Evolutionary conservation across 345 rosid genomes (phyloP).

Genomic region (Hirschfeldia incana): DNA sequence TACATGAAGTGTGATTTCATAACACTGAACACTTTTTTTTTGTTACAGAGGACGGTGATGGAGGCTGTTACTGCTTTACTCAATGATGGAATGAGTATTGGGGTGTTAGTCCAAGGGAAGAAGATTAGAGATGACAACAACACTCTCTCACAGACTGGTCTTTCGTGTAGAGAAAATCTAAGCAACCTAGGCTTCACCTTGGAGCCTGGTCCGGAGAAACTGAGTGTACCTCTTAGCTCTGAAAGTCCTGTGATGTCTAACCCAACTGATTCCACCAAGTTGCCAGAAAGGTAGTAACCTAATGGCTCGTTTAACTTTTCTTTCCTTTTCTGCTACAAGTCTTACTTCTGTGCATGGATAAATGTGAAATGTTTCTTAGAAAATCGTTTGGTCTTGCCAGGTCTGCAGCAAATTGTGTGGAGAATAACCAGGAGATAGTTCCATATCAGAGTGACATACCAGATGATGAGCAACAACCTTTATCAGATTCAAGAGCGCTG

Average conservation of each 20-base stretch:
- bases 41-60: constrained; percentile 67
- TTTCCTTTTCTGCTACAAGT: neutral
- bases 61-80: constrained; percentile 82
- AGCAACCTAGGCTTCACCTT: constrained; percentile 73
- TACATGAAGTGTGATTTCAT: constrained; percentile 9
- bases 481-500: constrained; percentile 59
- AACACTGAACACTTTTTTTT: constrained; percentile 1
- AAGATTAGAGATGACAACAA: constrained; percentile 83
- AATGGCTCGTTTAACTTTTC: constrained; percentile 8
- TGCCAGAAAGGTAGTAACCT: constrained; percentile 49
- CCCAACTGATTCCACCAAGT: constrained; percentile 40
- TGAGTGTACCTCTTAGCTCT: constrained; percentile 43
- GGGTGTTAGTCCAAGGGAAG: constrained; percentile 81
- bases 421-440: constrained; percentile 47
- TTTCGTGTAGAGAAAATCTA: constrained; percentile 61
- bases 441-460: constrained; percentile 45
- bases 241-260: constrained; percentile 46
- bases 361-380: constrained; percentile 21
- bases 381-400: constrained; percentile 43
- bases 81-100: constrained; percentile 71
- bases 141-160: constrained; percentile 75
- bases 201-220: constrained; percentile 59
- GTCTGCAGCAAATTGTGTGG: constrained; percentile 44
- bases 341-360: neutral
- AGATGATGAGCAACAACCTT: constrained; percentile 39